These are phyloP conservation scores for Hyaloscypha hepaticicola DNA, from an alignment of 495 filamentous ascomycete genomes.

Conservation along the genomic window DNA sequence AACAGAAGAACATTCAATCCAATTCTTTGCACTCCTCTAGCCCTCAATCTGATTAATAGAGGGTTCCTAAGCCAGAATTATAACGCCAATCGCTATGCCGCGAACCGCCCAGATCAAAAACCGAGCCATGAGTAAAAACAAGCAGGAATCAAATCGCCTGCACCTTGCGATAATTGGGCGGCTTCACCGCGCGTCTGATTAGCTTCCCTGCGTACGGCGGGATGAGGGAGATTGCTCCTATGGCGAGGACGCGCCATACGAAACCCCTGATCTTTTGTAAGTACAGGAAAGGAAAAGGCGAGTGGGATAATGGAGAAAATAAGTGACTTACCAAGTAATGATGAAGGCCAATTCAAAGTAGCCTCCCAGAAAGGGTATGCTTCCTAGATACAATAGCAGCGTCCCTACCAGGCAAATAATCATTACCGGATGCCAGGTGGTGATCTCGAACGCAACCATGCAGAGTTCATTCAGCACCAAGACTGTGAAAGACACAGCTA, in stretches of 20 bases:
- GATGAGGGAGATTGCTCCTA: conserved; percentile 72
- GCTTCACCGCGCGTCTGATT: conserved; percentile 78
- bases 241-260: conserved; percentile 82
- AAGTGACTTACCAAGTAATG: conserved; percentile 59
- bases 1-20: not conserved
- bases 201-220: conserved; percentile 87
- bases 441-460: conserved; percentile 95
- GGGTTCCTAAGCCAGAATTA: not conserved
- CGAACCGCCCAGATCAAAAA: not conserved
- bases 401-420: conserved; percentile 80
- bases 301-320: not conserved
- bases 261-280: conserved; percentile 58
- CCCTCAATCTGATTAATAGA: not conserved
- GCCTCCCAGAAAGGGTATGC: conserved; percentile 79
- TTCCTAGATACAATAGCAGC: conserved; percentile 71
- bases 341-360: conserved; percentile 91
- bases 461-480: conserved; percentile 92
- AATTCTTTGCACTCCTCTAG: not conserved
- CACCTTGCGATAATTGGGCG: conserved; percentile 95
- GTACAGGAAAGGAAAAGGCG: not conserved
- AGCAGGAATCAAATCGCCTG: conserved; percentile 51
- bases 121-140: not conserved
- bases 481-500: conserved; percentile 87
- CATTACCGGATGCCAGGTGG: conserved; percentile 97
- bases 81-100: not conserved